Percentiles rank a stretch among this genome's conserved stretches.
phyloP scores from a whole-genome alignment of 2,329 filamentous ascomycete genomes.

The Colletotrichum sp. region DNA sequence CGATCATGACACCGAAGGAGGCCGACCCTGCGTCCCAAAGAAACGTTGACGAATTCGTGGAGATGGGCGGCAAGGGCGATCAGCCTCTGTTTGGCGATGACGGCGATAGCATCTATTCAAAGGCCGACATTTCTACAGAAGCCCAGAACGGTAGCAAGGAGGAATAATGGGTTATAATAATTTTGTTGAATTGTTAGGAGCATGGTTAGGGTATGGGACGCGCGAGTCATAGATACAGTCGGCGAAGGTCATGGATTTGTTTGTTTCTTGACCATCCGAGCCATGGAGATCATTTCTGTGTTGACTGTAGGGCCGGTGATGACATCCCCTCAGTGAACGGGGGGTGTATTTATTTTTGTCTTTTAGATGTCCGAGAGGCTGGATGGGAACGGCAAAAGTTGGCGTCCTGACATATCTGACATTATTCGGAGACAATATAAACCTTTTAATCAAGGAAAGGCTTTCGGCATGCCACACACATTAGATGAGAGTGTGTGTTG shows the following conservation, averaged over 20 bases:
- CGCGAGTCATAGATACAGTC: background rate
- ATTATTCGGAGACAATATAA: background rate
- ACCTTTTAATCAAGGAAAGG: background rate
- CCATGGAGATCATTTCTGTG: background rate
- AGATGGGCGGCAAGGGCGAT: conserved; percentile 86
- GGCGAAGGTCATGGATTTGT: background rate
- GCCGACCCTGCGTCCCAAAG: conserved; percentile 70
- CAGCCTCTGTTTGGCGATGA: conserved; percentile 76
- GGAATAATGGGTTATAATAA: background rate
- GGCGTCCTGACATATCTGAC: background rate
- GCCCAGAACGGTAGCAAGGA: conserved; percentile 29
- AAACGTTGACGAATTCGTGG: conserved; percentile 77
- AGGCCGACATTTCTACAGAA: conserved; percentile 38
- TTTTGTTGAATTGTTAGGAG: background rate
- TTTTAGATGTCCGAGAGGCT: background rate
- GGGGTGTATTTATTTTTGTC: background rate
- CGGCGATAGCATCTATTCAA: conserved; percentile 53
- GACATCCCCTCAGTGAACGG: background rate
- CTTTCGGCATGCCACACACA: background rate
- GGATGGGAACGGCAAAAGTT: background rate
- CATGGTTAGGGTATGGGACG: background rate
- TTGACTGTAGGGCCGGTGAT: background rate
- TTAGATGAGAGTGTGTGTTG: background rate
- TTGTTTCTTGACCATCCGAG: background rate
- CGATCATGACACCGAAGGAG: conserved; percentile 55